Evolutionary conservation across 306 rosid species (phyloP).

Genomic region (Gleditsia sinensis): DNA sequence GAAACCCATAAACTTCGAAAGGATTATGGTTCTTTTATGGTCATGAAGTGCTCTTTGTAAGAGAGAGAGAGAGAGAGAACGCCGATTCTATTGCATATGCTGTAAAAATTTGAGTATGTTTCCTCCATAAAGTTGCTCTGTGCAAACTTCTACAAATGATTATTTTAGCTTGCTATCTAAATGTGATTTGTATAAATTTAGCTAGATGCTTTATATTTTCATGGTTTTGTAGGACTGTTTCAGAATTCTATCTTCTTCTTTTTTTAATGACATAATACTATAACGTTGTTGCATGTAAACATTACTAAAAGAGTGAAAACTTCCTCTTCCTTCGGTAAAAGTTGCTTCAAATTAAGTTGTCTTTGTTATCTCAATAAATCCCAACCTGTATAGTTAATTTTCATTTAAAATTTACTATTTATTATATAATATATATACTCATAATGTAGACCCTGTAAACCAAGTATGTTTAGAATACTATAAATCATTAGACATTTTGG

Average conservation of each 20-base stretch:
- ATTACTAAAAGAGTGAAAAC: not conserved
- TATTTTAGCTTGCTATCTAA: not conserved
- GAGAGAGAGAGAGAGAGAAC: not conserved
- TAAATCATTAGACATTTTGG: no score
- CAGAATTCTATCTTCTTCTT: not conserved
- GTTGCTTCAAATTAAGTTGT: not conserved
- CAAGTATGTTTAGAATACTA: not conserved
- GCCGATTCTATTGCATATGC: not conserved
- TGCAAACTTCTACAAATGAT: not conserved
- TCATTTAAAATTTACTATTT: not conserved
- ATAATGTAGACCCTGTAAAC: not conserved
- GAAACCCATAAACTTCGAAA: not conserved
- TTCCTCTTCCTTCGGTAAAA: not conserved
- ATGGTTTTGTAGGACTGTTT: not conserved
- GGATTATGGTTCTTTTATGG: not conserved
- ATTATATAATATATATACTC: no score
- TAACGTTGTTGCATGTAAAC: not conserved
- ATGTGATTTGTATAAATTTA: not conserved
- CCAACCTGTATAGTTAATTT: not conserved
- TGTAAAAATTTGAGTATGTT: not conserved
- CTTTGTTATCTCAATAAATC: not conserved
- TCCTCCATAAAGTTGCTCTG: not conserved
- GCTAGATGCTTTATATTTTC: not conserved
- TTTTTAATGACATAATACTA: not conserved
- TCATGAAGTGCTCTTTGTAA: not conserved